Evolutionary conservation across 2,329 filamentous ascomycete genomes (phyloP), one percentile per base, ranked within the genome.

Genomic region (Alternaria solani): DNA sequence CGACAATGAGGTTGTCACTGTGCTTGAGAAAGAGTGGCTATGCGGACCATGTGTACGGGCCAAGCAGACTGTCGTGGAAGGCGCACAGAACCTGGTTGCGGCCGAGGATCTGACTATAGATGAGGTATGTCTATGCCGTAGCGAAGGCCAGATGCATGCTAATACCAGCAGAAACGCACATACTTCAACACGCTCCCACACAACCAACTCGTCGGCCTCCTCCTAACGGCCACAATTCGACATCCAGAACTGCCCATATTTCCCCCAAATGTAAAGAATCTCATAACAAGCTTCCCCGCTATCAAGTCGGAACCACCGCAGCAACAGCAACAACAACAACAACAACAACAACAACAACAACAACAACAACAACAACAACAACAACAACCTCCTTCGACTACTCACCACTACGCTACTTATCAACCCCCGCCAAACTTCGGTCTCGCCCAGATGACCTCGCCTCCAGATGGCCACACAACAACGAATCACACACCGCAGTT

Each of bases 21-120:
- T 91, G 61, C 82, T 88, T 64, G 86, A 87, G 63, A 86, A 86
- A 61, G 87, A 89, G 65, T 95, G 92, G 91, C 87, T 88, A 71
- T 95, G 92, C 71, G 79, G 80, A 7, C 81, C 85, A 28, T 94
- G 92, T 74, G 75, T 65, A 41, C 70, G 72, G 30, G 68, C 72
- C 4, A 78, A 71, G 57, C 69, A 71, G 59, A 72, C 61, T 25
- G 70, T 71, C 20, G 64, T 76, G 12, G 62, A 72, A 61, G 74
- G 72, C n/a, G 72, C 80, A 16, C 72, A 75, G 14, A 69, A 74
- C 18, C 78, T 83, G 25, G 72, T 80, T 14, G 69, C 78, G 38
- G 81, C 75, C 7, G 73, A 73, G n/a, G 68, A 72, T 9, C 67
- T 81, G n/a, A 77, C 78, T 6, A 70, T 76, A 54, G 80, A 82